Evolutionary conservation across 495 filamentous ascomycete species (phyloP), one percentile per base, ranked within the genome.

Genomic region (Stereocaulon alpinum): DNA sequence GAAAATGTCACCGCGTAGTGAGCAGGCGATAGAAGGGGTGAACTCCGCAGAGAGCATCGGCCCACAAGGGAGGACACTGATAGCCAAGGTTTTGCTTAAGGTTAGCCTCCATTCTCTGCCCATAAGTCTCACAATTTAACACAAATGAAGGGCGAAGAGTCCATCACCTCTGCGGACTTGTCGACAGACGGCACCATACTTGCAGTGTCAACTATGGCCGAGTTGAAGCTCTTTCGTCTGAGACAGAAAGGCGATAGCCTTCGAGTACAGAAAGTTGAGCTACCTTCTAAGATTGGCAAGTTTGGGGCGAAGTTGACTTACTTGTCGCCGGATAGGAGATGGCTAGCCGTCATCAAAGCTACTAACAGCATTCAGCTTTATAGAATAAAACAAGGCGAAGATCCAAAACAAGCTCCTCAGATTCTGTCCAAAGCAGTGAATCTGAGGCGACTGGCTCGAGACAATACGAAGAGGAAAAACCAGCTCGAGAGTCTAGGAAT

Each of bases 121-220:
- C 84, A 37, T 37, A 37, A 3, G 34, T 64, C 73, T 91, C 1
- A 43, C 76, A 90, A 17, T 20, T 54, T 57, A 51, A 7, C 1
- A 27, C 34, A 41, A n/a, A 58, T 47, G 30, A 30, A 87, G 75
- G 86, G 87, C 22, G 90, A 95, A 65, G 87, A 95, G 59, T 87
- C 88, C 61, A 94, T 97, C 54, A 86, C 88, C 17, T 88, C 88
- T 34, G 89, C 86, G 22, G 74, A 83, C 32, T 77, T 97, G 41
- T 88, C 84, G 34, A 63, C 73, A 7, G 82, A 89, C 61, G 93
- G 91, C 10, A 83, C 77, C 50, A 69, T 93, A 12, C 79, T 99
- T 22, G 84, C 84, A 30, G 80, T 91, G 27, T 80, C 91, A 2
- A 96, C 92, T 9, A 76, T 77, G 44, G 81, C 82, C 6, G 85